Conservation (phyloP, 805 yeast genomes). For the Cyberlindnera saturnus region DNA sequence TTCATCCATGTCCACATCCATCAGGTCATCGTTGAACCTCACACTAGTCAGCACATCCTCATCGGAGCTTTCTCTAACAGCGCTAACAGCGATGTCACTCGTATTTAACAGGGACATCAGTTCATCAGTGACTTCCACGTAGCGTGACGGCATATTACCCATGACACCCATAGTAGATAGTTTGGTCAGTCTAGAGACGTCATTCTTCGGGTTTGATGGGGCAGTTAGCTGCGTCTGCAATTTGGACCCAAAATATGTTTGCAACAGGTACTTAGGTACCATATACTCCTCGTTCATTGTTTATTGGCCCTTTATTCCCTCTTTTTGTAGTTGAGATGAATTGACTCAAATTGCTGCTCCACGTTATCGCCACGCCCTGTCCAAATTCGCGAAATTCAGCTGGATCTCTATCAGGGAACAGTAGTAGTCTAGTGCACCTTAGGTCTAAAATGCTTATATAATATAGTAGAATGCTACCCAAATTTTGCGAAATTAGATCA, state of each 20-base stretch:
- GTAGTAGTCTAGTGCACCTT: no score
- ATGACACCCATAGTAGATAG: slow-evolving; percentile 13
- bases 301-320: no score
- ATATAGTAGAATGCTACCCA: no score
- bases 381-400: no score
- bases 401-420: no score
- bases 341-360: no score
- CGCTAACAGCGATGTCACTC: background rate
- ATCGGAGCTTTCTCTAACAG: background rate
- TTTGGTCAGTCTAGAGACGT: slow-evolving; percentile 4
- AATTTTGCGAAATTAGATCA: no score
- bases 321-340: no score
- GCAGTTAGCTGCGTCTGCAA: slow-evolving; percentile 6
- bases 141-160: slow-evolving; percentile 18
- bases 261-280: slow-evolving; percentile 14
- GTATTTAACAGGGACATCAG: slow-evolving; percentile 7
- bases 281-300: background rate
- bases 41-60: slow-evolving; percentile 3
- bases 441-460: no score
- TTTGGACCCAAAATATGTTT: slow-evolving; percentile 16
- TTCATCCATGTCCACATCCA: slow-evolving; percentile 13
- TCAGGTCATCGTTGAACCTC: slow-evolving; percentile 7
- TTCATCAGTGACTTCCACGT: slow-evolving; percentile 7
- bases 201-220: slow-evolving; percentile 1
- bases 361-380: no score